Evolutionary conservation across 1,139 yeast genomes (phyloP).

Genomic region (Geotrichum australiense): DNA sequence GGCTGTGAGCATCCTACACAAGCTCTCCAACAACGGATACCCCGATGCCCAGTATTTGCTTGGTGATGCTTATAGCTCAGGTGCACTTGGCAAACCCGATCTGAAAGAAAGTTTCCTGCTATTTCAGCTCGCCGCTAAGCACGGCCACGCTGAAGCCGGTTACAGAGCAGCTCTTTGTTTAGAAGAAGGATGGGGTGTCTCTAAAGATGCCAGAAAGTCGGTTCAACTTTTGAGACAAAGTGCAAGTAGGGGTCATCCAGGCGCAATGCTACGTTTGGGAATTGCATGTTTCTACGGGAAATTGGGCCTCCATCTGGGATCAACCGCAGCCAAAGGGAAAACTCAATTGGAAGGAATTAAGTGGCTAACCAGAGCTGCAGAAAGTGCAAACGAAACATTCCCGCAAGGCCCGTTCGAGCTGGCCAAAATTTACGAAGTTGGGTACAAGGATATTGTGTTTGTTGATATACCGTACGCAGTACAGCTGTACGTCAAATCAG

Average conservation of each 20-base stretch:
- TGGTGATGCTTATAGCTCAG: constrained; percentile 83
- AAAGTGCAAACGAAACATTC: constrained; percentile 73
- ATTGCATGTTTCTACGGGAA: constrained; percentile 75
- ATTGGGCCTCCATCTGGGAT: constrained; percentile 53
- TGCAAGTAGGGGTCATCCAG: constrained; percentile 86
- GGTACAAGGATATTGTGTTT: constrained; percentile 80
- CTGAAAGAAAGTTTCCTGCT: constrained; percentile 65
- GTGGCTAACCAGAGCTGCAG: constrained; percentile 86
- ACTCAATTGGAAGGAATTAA: constrained; percentile 82
- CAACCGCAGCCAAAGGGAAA: constrained; percentile 34
- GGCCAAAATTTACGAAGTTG: constrained; percentile 75
- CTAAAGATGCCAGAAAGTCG: constrained; percentile 81
- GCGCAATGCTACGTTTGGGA: constrained; percentile 91
- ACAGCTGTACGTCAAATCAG: constrained; percentile 81
- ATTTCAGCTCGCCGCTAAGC: constrained; percentile 87
- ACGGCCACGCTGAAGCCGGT: constrained; percentile 85
- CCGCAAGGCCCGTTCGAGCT: constrained; percentile 92
- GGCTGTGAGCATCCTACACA: constrained; percentile 62
- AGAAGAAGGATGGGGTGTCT: constrained; percentile 90
- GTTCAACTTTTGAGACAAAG: constrained; percentile 80
- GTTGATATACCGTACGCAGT: constrained; percentile 79
- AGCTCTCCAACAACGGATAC: constrained; percentile 72
- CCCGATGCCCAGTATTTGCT: constrained; percentile 85
- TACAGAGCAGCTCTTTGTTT: constrained; percentile 86
- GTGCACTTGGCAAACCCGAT: constrained; percentile 80